Conservation (phyloP, 495 filamentous ascomycete genomes). For the Annulohypoxylon nitens region DNA sequence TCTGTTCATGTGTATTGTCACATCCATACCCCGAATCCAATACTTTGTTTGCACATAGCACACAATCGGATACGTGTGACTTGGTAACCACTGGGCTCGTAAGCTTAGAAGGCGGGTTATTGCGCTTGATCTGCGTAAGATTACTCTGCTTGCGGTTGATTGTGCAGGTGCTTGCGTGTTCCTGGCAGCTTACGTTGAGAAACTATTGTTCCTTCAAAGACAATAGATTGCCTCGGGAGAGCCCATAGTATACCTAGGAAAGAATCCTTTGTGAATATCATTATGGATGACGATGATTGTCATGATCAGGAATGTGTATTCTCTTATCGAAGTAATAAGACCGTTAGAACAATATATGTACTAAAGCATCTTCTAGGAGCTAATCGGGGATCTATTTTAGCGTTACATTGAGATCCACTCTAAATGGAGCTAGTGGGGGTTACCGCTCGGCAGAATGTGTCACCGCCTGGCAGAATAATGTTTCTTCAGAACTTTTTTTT, state of each 20-base stretch:
- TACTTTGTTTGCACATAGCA: not conserved
- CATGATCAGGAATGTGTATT: not conserved
- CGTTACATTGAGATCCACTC: not conserved
- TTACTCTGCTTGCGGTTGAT: not conserved
- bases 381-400: not conserved
- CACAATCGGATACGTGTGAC: not conserved
- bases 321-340: not conserved
- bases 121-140: not conserved
- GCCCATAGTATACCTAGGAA: not conserved
- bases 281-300: not conserved
- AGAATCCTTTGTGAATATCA: not conserved
- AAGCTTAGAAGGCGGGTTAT: slow-evolving; percentile 17
- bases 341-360: not conserved
- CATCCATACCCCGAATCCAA: slow-evolving; percentile 24
- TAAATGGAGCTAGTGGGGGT: slow-evolving; percentile 25
- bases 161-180: not conserved
- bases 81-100: not conserved
- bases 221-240: not conserved
- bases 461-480: slow-evolving; percentile 44
- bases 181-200: slow-evolving; percentile 6
- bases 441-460: slow-evolving; percentile 39
- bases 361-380: not conserved
- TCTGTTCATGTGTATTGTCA: slow-evolving; percentile 7
- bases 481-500: slow-evolving; percentile 40
- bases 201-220: slow-evolving; percentile 4